A percentile compares a stretch with the other conserved stretches of the same genome.
These are phyloP conservation scores for Dentipellis sp. DNA, from an alignment of 768 basidiomycete species.

Conservation along the genomic window DNA sequence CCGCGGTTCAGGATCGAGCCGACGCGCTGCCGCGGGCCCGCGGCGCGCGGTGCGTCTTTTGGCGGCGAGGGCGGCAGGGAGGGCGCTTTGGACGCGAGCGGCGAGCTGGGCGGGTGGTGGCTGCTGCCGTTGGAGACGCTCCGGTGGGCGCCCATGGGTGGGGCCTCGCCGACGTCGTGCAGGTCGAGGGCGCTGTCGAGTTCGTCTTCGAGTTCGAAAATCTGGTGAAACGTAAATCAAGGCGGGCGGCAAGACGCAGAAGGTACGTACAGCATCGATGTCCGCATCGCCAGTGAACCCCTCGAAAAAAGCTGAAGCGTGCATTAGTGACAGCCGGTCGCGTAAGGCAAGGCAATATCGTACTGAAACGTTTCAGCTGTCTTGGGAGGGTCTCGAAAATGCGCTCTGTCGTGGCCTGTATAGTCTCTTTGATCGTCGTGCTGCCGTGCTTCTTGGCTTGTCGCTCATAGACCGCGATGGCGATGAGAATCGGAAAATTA, in stretches of 20 bases:
- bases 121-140: constrained; percentile 18
- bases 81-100: neutral
- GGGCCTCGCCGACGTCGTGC: constrained; percentile 24
- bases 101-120: neutral
- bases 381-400: constrained; percentile 70
- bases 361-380: constrained; percentile 64
- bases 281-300: constrained; percentile 64
- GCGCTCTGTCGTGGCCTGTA: constrained; percentile 57
- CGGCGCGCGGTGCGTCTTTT: neutral
- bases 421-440: constrained; percentile 61
- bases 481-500: constrained; percentile 75
- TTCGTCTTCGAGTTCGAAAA: constrained; percentile 75
- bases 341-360: constrained; percentile 18
- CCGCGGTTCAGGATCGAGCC: constrained; percentile 34
- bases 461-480: constrained; percentile 80
- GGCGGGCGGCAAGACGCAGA: neutral
- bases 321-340: neutral
- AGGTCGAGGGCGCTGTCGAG: constrained; percentile 49
- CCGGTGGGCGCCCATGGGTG: constrained; percentile 22
- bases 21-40: constrained; percentile 26
- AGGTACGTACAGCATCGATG: constrained; percentile 56
- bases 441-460: constrained; percentile 65
- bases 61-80: neutral
- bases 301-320: constrained; percentile 63
- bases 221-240: constrained; percentile 27